phyloP scores from a whole-genome alignment of 2,329 filamentous ascomycete genomes.

The Microcyclospora pomicola region DNA sequence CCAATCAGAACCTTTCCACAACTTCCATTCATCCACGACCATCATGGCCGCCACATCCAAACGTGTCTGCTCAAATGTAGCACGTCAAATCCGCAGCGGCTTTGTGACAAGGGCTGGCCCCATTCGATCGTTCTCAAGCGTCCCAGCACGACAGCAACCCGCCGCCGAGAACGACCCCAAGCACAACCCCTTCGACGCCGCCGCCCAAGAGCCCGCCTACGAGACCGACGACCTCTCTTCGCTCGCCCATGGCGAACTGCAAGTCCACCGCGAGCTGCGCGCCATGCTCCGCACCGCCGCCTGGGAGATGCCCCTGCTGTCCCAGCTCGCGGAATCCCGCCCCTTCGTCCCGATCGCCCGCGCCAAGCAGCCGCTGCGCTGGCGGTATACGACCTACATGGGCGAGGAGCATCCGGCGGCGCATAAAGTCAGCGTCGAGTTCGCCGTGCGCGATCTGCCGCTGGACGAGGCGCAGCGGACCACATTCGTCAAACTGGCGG shows the following conservation, averaged over 20 bases:
- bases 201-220: conserved; percentile 31
- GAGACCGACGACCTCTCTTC: conserved; percentile 70
- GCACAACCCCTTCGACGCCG: conserved; percentile 2
- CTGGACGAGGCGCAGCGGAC: conserved; percentile 53
- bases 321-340: conserved; percentile 52
- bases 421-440: conserved; percentile 88
- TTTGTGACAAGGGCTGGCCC: conserved; percentile 4
- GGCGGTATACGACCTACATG: conserved; percentile 95
- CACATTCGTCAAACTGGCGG: conserved; percentile 81
- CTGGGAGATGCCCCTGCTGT: conserved; percentile 90
- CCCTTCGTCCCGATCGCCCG: conserved; percentile 57
- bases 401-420: conserved; percentile 84
- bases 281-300: conserved; percentile 76
- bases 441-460: conserved; percentile 57
- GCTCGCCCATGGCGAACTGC: conserved; percentile 72
- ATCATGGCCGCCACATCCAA: conserved; percentile 19
- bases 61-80: conserved; percentile 15
- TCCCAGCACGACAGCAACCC: background rate
- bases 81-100: conserved; percentile 6
- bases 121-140: conserved; percentile 5
- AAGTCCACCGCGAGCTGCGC: conserved; percentile 75
- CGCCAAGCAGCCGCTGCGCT: conserved; percentile 58
- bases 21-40: background rate
- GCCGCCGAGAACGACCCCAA: background rate
- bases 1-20: no score